phyloP scores from a whole-genome alignment of 164 flowering plant genomes.

The Saururus chinensis region DNA sequence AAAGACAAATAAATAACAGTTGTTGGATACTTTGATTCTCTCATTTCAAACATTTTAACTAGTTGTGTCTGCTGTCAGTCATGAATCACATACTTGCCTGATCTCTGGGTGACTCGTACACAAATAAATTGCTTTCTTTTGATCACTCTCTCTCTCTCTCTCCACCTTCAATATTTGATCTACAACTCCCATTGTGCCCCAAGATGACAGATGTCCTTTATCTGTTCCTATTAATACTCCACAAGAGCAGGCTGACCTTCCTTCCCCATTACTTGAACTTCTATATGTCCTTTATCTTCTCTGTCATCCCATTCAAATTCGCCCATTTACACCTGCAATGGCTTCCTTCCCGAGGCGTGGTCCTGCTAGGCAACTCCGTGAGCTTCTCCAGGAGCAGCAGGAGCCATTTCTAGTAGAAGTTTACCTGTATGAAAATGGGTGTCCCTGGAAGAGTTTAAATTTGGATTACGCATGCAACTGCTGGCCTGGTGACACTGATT shows the following conservation, averaged over 20 bases:
- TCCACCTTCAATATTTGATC: constrained; percentile 1
- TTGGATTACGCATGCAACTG: constrained; percentile 7
- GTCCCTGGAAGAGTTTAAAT: constrained; percentile 8
- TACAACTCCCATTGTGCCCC: constrained; percentile 13
- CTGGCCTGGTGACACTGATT: constrained; percentile 12
- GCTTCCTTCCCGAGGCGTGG: constrained; percentile 15
- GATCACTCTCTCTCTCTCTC: constrained; percentile 1
- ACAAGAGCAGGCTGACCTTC: constrained; percentile 6
- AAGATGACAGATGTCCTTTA: constrained; percentile 19
- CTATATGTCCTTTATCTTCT: neutral
- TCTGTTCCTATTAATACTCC: constrained; percentile 13
- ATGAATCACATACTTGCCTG: neutral
- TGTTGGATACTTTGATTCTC: neutral
- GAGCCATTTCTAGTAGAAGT: constrained; percentile 53
- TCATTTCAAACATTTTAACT: neutral
- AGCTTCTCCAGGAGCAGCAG: constrained; percentile 57
- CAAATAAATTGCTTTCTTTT: neutral
- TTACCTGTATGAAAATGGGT: constrained; percentile 50
- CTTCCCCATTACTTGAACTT: constrained; percentile 1
- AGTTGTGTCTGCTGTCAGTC: neutral
- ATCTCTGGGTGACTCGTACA: neutral
- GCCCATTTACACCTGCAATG: constrained; percentile 10
- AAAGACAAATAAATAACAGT: neutral
- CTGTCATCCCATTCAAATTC: constrained; percentile 4
- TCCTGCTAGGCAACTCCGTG: constrained; percentile 23